Evolutionary conservation across 164 flowering plant genomes (phyloP).

Genomic region (Dillenia suffruticosa): DNA sequence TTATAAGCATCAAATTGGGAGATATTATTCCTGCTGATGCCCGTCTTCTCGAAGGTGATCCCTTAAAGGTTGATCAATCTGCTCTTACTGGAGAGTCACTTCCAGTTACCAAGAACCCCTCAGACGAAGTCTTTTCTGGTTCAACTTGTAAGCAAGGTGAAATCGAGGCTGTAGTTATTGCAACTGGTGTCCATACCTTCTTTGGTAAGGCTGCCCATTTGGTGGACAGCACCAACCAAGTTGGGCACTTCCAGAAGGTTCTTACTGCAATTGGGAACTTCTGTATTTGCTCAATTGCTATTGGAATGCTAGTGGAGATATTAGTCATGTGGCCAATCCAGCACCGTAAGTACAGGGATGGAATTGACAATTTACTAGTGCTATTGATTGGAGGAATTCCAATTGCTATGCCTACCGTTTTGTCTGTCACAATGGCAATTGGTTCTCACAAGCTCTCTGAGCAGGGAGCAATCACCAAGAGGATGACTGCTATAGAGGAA

Average conservation of each 20-base stretch:
- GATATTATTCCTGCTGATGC: constrained; percentile 84
- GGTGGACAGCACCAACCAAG: constrained; percentile 74
- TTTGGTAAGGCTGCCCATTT: constrained; percentile 86
- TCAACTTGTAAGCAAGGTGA: constrained; percentile 88
- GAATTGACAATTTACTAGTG: constrained; percentile 73
- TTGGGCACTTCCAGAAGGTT: constrained; percentile 82
- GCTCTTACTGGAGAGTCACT: constrained; percentile 81
- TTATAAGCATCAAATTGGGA: constrained; percentile 63
- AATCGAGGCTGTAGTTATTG: constrained; percentile 70
- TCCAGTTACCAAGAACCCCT: constrained; percentile 59
- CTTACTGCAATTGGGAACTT: constrained; percentile 77
- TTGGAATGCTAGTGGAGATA: constrained; percentile 60
- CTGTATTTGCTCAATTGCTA: constrained; percentile 67
- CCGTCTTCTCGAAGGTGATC: constrained; percentile 81
- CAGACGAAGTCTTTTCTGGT: constrained; percentile 70
- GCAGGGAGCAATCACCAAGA: constrained; percentile 80
- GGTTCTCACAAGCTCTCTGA: constrained; percentile 71
- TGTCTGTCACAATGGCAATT: constrained; percentile 78
- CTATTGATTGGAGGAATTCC: constrained; percentile 78
- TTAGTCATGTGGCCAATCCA: constrained; percentile 80
- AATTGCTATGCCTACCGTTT: constrained; percentile 78
- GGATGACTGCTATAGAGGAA: constrained; percentile 83
- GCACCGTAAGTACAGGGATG: constrained; percentile 56
- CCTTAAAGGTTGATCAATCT: constrained; percentile 69
- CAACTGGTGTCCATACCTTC: constrained; percentile 82